Conservation (phyloP, 148 eudicot species). For the Diospyros lotus region DNA sequence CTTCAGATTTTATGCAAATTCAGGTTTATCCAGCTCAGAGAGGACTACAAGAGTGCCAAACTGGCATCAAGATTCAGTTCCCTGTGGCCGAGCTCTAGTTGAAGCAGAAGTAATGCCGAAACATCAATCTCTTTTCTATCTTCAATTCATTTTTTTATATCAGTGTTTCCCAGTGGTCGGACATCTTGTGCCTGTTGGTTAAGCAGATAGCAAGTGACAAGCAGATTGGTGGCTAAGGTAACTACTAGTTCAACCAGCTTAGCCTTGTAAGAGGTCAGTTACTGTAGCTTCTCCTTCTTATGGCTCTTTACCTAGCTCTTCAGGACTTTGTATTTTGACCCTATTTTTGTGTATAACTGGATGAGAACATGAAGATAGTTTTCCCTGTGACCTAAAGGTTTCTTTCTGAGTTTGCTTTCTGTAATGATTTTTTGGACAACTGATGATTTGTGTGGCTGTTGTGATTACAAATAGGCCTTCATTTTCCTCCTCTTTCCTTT, state of each 20-base stretch:
- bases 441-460: not conserved
- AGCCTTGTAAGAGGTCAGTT: not conserved
- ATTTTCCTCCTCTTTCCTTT: not conserved
- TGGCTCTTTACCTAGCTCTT: not conserved
- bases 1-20: conserved; percentile 7
- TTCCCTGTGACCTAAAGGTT: not conserved
- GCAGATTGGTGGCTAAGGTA: not conserved
- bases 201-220: not conserved
- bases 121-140: too few relatives aligned
- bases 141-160: not conserved
- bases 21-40: conserved; percentile 95
- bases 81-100: conserved; percentile 67
- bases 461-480: not conserved
- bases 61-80: conserved; percentile 84
- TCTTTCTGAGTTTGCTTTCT: not conserved
- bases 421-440: not conserved
- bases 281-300: not conserved
- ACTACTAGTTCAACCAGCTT: not conserved
- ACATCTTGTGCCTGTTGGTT: not conserved
- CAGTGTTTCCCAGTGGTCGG: not conserved
- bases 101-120: conserved; percentile 12
- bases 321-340: not conserved
- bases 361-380: not conserved
- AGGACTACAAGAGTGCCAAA: conserved; percentile 92
- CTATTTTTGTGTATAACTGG: conserved; percentile 10